Conservation (phyloP, 2,329 filamentous ascomycete species). For the Diaporthe aspalathi region DNA sequence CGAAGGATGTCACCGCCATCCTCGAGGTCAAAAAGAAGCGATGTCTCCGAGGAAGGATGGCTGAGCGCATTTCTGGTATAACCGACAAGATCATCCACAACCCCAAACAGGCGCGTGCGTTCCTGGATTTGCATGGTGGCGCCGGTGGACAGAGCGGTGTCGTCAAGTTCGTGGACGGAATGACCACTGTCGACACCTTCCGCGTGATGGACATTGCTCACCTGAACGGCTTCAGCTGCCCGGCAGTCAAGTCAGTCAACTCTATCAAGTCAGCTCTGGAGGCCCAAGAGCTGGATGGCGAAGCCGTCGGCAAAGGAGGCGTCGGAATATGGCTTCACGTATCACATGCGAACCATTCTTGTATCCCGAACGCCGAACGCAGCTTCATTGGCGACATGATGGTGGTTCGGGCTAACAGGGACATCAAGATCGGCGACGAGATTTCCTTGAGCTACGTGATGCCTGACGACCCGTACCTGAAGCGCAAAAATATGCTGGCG, state of each 20-base stretch:
- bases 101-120: constrained; percentile 36
- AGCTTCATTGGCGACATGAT: constrained; percentile 48
- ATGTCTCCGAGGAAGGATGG: background rate
- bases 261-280: background rate
- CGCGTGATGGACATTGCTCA: constrained; percentile 37
- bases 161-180: constrained; percentile 35
- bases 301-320: background rate
- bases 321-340: constrained; percentile 47
- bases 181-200: constrained; percentile 40
- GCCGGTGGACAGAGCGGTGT: constrained; percentile 31
- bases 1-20: background rate
- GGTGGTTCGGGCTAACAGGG: constrained; percentile 50
- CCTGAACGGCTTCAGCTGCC: constrained; percentile 40
- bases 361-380: constrained; percentile 48
- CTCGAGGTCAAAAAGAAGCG: constrained; percentile 1
- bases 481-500: background rate
- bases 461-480: background rate
- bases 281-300: background rate
- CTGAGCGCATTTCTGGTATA: constrained; percentile 1
- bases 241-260: background rate
- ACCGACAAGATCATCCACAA: constrained; percentile 41
- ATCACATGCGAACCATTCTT: constrained; percentile 47
- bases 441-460: constrained; percentile 43
- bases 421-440: constrained; percentile 52
- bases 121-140: constrained; percentile 39